These are phyloP conservation scores for Backusella australiensis DNA, from an alignment of 192 early-diverging fungal genomes.

Conservation along the genomic window DNA sequence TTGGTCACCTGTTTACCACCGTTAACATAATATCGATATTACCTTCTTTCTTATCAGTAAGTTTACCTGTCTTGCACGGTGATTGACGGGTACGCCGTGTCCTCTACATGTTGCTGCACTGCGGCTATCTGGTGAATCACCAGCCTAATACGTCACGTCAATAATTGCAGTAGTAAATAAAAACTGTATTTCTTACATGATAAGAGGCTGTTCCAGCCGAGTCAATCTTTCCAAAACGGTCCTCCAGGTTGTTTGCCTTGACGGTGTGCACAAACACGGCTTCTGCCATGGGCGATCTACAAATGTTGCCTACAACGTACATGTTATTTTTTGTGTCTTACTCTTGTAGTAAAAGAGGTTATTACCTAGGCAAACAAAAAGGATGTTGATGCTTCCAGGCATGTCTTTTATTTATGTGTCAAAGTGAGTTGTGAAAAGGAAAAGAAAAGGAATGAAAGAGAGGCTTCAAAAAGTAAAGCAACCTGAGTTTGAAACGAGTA, in stretches of 20 bases:
- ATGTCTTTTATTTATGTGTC: neutral
- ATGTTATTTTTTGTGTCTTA: neutral
- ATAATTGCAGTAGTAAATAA: too few relatives aligned
- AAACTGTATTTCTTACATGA: conserved; percentile 50
- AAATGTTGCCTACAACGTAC: conserved; percentile 34
- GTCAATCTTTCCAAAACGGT: conserved; percentile 68
- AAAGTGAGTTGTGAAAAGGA: neutral
- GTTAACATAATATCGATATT: too few relatives aligned
- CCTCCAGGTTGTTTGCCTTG: conserved; percentile 49
- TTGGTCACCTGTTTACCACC: conserved; percentile 28
- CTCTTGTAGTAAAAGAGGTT: neutral
- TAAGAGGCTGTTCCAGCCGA: conserved; percentile 84
- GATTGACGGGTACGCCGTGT: conserved; percentile 75
- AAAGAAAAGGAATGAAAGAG: neutral
- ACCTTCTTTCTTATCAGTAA: too few relatives aligned
- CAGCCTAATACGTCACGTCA: conserved; percentile 35
- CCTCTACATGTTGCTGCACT: conserved; percentile 60
- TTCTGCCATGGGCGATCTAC: conserved; percentile 83
- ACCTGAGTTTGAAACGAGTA: neutral
- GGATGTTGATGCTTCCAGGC: neutral
- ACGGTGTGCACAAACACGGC: conserved; percentile 84
- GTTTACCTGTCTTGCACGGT: conserved; percentile 67
- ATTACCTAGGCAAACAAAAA: conserved; percentile 18
- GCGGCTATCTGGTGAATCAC: conserved; percentile 70
- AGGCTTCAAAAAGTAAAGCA: neutral